Conservation (phyloP, 805 yeast species). For the Metschnikowia lachancei region DNA sequence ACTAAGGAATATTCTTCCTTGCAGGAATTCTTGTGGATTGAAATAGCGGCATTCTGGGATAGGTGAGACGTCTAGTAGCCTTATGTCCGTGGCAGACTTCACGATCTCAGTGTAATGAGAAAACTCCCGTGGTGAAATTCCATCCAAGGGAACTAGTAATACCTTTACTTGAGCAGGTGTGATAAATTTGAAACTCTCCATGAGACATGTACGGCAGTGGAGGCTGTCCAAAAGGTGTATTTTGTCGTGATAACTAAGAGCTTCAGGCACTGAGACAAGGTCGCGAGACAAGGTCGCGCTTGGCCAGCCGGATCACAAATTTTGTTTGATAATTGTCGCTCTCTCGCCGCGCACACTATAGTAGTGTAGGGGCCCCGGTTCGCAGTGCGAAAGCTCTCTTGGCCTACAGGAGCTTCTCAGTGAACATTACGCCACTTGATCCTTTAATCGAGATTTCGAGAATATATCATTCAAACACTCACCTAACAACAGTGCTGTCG, state of each 20-base stretch:
- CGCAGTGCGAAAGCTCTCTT: constrained; percentile 4
- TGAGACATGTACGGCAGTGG: constrained; percentile 6
- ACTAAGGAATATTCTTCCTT: constrained; percentile 67
- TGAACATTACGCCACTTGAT: constrained; percentile 1
- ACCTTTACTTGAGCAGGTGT: constrained; percentile 66
- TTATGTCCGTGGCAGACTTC: constrained; percentile 53
- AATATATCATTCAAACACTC: not conserved
- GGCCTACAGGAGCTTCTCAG: not conserved
- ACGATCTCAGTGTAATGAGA: constrained; percentile 43
- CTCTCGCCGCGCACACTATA: not conserved
- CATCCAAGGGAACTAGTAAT: constrained; percentile 66
- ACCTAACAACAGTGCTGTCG: not conserved
- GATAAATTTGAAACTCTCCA: constrained; percentile 44
- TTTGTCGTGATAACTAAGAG: not conserved
- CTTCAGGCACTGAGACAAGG: not conserved
- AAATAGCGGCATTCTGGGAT: constrained; percentile 48
- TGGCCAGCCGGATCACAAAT: not conserved
- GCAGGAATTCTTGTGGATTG: constrained; percentile 83
- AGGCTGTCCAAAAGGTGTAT: not conserved
- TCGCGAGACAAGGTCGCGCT: constrained; percentile 2
- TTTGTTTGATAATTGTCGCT: not conserved
- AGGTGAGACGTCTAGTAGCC: constrained; percentile 75
- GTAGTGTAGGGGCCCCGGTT: not conserved
- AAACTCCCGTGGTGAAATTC: constrained; percentile 43
- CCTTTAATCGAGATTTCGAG: not conserved